Conservation (phyloP, 202 grass and related monocot genomes). For the Schoenoplectus tabernaemontani region DNA sequence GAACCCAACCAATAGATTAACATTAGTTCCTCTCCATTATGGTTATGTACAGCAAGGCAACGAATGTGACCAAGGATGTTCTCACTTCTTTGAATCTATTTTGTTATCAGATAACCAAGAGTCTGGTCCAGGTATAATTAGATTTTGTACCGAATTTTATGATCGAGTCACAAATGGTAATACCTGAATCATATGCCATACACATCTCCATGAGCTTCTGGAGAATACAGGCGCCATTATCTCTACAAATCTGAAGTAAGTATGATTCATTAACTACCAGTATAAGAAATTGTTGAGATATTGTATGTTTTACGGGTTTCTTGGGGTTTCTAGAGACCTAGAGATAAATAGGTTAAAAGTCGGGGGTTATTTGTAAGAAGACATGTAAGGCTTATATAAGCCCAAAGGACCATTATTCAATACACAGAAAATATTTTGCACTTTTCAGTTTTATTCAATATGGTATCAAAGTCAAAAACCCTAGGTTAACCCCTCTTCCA, state of each 20-base stretch:
- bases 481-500: too few species aligned
- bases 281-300: not conserved
- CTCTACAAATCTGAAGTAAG: slow-evolving; percentile 36
- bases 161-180: not conserved
- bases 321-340: too few species aligned
- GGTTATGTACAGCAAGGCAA: not conserved
- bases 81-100: not conserved
- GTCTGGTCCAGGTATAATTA: not conserved
- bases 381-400: too few species aligned
- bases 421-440: too few species aligned
- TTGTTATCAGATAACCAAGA: not conserved
- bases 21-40: not conserved
- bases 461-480: too few species aligned
- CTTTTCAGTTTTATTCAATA: too few species aligned
- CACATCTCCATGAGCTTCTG: slow-evolving; percentile 30
- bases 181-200: slow-evolving; percentile 38
- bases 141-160: not conserved
- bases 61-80: not conserved
- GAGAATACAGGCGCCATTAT: slow-evolving; percentile 33
- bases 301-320: too few species aligned
- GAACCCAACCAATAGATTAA: not conserved
- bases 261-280: not conserved
- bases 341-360: too few species aligned
- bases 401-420: too few species aligned
- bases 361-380: too few species aligned